Evolutionary conservation across 164 flowering plant genomes (phyloP).

Genomic region (Vitis cinerea): DNA sequence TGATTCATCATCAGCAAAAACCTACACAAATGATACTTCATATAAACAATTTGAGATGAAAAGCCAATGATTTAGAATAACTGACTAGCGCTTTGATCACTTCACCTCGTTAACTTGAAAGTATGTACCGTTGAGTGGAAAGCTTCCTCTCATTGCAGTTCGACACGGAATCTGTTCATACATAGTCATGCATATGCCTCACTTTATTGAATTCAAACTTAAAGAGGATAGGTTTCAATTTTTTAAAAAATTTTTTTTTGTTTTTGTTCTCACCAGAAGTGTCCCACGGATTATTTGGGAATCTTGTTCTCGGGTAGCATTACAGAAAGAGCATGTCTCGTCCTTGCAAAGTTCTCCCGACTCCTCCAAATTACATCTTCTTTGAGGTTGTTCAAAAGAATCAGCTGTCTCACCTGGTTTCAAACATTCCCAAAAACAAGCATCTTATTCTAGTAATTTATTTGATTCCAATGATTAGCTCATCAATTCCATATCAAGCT

Average conservation of each 20-base stretch:
- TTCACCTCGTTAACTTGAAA: constrained; percentile 53
- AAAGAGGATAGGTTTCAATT: neutral
- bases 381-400: constrained; percentile 15
- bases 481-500: neutral
- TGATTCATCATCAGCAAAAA: constrained; percentile 47
- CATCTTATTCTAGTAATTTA: neutral
- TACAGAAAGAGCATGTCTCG: constrained; percentile 26
- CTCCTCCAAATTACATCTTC: constrained; percentile 14
- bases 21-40: constrained; percentile 18
- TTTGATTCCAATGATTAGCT: no score
- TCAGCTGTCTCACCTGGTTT: constrained; percentile 29
- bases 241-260: neutral
- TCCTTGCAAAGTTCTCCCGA: constrained; percentile 27
- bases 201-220: no score
- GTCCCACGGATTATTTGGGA: constrained; percentile 42
- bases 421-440: neutral
- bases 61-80: no score
- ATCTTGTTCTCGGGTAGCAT: constrained; percentile 22
- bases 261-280: constrained; percentile 40
- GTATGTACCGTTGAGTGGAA: constrained; percentile 53
- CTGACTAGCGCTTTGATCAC: neutral
- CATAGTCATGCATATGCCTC: neutral
- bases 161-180: constrained; percentile 50
- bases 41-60: no score
- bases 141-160: constrained; percentile 35